These are phyloP conservation scores for Clavispora santaluciae DNA, from an alignment of 805 yeast species.

Conservation along the genomic window DNA sequence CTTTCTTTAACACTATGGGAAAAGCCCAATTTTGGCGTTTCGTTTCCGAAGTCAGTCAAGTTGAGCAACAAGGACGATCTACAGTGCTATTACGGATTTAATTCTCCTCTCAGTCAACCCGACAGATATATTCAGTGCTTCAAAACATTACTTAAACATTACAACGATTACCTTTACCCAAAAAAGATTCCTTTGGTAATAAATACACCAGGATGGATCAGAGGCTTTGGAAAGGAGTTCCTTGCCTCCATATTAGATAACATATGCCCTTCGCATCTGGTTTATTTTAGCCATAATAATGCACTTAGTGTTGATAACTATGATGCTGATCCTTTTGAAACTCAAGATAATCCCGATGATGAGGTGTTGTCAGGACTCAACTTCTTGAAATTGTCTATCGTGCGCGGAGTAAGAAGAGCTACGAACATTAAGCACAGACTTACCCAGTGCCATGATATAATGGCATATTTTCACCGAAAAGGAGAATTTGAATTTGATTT, in stretches of 20 bases:
- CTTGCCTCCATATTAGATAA: constrained; percentile 43
- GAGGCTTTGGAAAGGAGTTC: constrained; percentile 75
- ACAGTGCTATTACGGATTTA: constrained; percentile 53
- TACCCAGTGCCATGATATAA: constrained; percentile 45
- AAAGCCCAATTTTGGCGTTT: constrained; percentile 26
- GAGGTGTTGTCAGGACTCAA: constrained; percentile 9
- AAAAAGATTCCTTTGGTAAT: constrained; percentile 45
- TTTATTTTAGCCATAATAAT: constrained; percentile 38
- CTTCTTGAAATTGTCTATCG: constrained; percentile 1
- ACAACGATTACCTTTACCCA: constrained; percentile 13
- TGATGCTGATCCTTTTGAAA: constrained; percentile 24
- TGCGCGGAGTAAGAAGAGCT: constrained; percentile 14
- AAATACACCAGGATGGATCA: constrained; percentile 89
- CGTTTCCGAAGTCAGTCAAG: constrained; percentile 17
- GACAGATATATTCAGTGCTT: constrained; percentile 44
- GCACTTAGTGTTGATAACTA: constrained; percentile 16
- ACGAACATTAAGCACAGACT: constrained; percentile 47
- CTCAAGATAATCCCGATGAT: constrained; percentile 15
- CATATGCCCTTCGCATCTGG: constrained; percentile 51
- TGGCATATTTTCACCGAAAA: constrained; percentile 50
- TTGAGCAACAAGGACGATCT: constrained; percentile 6
- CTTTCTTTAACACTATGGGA: constrained; percentile 46
- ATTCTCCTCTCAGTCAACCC: constrained; percentile 68
- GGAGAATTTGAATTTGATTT: constrained; percentile 7
- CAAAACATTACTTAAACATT: constrained; percentile 35